Conservation (phyloP, 2,329 filamentous ascomycete genomes). For the Botrytis squamosa region DNA sequence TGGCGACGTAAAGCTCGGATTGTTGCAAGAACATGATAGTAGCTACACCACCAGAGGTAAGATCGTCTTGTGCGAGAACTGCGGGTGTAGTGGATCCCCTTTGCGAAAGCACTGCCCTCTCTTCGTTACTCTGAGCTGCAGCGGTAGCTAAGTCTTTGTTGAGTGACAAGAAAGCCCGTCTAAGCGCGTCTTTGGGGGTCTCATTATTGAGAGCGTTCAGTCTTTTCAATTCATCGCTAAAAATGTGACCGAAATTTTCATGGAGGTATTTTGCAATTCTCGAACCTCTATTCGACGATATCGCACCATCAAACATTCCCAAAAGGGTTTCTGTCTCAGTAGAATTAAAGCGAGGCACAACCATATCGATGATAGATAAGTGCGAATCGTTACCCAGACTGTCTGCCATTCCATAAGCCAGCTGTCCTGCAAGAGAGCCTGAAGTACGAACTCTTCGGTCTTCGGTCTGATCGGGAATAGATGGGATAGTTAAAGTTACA, state of each 20-base stretch:
- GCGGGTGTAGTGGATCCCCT: constrained; percentile 71
- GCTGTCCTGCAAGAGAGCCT: constrained; percentile 83
- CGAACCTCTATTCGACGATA: constrained; percentile 83
- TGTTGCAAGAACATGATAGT: constrained; percentile 88
- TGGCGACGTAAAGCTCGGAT: constrained; percentile 89
- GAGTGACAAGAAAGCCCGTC: constrained; percentile 80
- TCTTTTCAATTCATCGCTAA: constrained; percentile 76
- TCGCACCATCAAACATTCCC: constrained; percentile 94
- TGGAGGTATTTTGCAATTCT: constrained; percentile 96
- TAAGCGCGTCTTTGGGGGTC: constrained; percentile 76
- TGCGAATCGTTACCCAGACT: constrained; percentile 91
- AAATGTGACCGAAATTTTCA: constrained; percentile 88
- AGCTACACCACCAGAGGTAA: constrained; percentile 86
- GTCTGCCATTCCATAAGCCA: constrained; percentile 97
- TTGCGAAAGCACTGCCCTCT: constrained; percentile 64
- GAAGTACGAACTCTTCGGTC: constrained; percentile 95
- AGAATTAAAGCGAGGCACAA: constrained; percentile 87
- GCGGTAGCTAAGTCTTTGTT: constrained; percentile 93
- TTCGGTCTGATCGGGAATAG: constrained; percentile 91
- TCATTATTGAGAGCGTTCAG: constrained; percentile 68
- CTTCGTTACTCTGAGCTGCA: constrained; percentile 76
- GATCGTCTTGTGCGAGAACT: constrained; percentile 82
- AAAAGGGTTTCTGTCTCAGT: constrained; percentile 87
- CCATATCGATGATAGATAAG: constrained; percentile 90
- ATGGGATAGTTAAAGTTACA: constrained; percentile 90